Evolutionary conservation across 1,139 yeast genomes (phyloP).

Genomic region (Blastobotrys raffinosifermentans): DNA sequence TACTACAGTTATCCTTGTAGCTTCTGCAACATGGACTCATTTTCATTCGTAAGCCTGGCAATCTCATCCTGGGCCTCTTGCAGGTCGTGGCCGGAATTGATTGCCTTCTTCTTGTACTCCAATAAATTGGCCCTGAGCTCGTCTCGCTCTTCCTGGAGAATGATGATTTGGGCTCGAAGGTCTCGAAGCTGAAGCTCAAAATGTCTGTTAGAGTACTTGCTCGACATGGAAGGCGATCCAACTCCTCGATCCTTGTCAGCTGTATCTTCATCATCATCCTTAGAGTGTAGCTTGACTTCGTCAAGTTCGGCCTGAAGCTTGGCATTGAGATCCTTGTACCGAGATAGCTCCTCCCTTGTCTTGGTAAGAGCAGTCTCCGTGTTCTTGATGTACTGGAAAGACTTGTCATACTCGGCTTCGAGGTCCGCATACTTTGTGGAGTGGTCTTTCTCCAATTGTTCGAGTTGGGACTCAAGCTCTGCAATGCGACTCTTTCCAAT

Average conservation of each 20-base stretch:
- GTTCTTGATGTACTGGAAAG: constrained; percentile 65
- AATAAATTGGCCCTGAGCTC: constrained; percentile 50
- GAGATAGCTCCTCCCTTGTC: constrained; percentile 65
- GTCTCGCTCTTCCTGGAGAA: constrained; percentile 78
- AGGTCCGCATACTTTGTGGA: constrained; percentile 20
- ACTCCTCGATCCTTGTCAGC: constrained; percentile 26
- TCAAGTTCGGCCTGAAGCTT: constrained; percentile 61
- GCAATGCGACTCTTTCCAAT: constrained; percentile 3
- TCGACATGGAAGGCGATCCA: constrained; percentile 11
- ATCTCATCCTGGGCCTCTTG: constrained; percentile 22
- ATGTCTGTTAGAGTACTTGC: constrained; percentile 53
- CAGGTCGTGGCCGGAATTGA: constrained; percentile 26
- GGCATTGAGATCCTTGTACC: constrained; percentile 51
- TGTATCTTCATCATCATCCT: constrained; percentile 35
- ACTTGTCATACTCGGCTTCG: constrained; percentile 59
- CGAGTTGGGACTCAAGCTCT: constrained; percentile 5
- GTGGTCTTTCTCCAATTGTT: constrained; percentile 10
- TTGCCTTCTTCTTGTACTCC: constrained; percentile 33
- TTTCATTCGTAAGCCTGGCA: constrained; percentile 17
- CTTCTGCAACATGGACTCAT: constrained; percentile 4
- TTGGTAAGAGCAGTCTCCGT: constrained; percentile 68
- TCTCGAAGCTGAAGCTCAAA: constrained; percentile 74
- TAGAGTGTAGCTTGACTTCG: constrained; percentile 49
- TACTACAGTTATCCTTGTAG: background rate
- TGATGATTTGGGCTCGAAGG: constrained; percentile 75